Conservation (phyloP, 345 rosid genomes). For the Linum usitatissimum region DNA sequence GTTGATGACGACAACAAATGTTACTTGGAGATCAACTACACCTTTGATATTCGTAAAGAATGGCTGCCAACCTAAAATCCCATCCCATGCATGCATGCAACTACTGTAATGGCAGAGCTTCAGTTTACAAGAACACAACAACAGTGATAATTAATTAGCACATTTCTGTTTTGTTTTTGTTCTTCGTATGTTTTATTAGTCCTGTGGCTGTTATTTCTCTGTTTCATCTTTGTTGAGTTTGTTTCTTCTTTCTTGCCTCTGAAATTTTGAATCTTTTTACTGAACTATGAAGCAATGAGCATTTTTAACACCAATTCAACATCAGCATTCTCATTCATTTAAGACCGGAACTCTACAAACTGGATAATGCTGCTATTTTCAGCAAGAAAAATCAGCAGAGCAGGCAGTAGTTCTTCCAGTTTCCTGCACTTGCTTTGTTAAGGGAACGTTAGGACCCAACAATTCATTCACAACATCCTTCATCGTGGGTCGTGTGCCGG, state of each 20-base stretch:
- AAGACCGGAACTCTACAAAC: background rate
- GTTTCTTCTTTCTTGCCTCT: too few species aligned
- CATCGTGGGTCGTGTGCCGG: conserved; percentile 52
- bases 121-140: background rate
- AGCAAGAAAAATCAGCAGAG: background rate
- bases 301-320: too few species aligned
- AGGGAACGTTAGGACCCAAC: conserved; percentile 13
- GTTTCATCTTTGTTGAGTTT: too few species aligned
- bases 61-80: background rate
- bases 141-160: too few species aligned
- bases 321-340: background rate
- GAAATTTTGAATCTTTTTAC: too few species aligned
- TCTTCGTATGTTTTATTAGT: too few species aligned
- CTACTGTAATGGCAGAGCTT: background rate
- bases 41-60: background rate
- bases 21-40: background rate
- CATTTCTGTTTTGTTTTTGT: too few species aligned
- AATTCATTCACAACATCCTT: conserved; percentile 56
- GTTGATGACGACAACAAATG: background rate
- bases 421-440: conserved; percentile 5
- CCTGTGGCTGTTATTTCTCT: too few species aligned
- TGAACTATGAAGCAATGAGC: too few species aligned
- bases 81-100: background rate
- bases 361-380: background rate
- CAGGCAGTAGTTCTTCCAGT: conserved; percentile 1